Conservation (phyloP, 371 early-diverging fungal species). For the Astathelohania contejeani region DNA sequence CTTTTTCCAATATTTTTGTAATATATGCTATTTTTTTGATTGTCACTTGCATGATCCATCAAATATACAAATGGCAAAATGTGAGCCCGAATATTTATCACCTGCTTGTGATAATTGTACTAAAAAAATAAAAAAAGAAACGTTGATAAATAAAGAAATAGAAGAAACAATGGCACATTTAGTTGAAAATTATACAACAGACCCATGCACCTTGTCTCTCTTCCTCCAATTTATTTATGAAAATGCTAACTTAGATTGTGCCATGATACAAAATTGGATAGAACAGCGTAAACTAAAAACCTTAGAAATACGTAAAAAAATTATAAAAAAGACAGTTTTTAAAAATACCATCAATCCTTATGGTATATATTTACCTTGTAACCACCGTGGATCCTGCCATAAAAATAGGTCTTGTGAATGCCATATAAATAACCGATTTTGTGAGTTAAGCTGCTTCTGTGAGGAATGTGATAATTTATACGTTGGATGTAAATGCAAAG, state of each 20-base stretch:
- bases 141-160: background rate
- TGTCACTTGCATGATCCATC: slow-evolving; percentile 22
- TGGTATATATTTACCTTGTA: slow-evolving; percentile 21
- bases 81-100: no score
- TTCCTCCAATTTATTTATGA: slow-evolving; percentile 6
- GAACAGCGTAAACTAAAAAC: background rate
- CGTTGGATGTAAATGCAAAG: slow-evolving; percentile 7
- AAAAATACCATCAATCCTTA: background rate
- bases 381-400: slow-evolving; percentile 24
- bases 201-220: slow-evolving; percentile 5
- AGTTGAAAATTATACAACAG: background rate
- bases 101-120: no score
- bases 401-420: slow-evolving; percentile 28
- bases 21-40: slow-evolving; percentile 31
- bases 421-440: slow-evolving; percentile 15
- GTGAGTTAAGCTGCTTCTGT: slow-evolving; percentile 36
- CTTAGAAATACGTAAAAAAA: background rate
- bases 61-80: background rate
- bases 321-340: background rate
- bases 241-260: background rate
- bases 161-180: background rate
- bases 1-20: slow-evolving; percentile 21
- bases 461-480: slow-evolving; percentile 20
- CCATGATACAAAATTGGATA: background rate
- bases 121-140: background rate